These are phyloP conservation scores for Citrus cavaleriei DNA, from an alignment of 345 rosid species.

Conservation along the genomic window DNA sequence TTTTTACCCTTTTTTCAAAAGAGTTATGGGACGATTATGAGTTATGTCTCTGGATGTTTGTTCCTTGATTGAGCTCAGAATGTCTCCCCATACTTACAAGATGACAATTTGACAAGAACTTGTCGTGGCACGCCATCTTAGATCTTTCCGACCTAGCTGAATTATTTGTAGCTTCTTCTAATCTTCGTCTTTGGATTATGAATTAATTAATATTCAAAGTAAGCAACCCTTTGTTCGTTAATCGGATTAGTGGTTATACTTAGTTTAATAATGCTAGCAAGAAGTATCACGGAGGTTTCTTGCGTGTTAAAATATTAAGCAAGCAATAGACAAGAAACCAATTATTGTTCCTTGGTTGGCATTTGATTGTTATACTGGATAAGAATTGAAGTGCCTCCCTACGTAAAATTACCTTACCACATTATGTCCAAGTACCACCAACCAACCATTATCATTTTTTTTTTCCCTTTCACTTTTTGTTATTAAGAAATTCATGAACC, in stretches of 20 bases:
- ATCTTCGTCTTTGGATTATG: not conserved
- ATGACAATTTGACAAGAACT: not conserved
- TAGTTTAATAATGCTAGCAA: not conserved
- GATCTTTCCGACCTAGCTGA: not conserved
- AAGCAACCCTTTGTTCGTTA: no score
- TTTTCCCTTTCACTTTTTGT: not conserved
- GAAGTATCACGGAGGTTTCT: not conserved
- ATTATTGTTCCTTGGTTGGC: not conserved
- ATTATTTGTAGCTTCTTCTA: not conserved
- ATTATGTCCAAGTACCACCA: not conserved
- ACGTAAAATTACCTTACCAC: not conserved
- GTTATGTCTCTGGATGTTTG: constrained; percentile 5
- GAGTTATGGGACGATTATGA: constrained; percentile 17
- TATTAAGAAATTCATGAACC: not conserved
- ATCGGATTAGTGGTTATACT: not conserved
- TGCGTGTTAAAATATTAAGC: not conserved
- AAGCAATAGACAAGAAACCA: not conserved
- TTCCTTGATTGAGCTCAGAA: not conserved
- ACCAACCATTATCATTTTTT: not conserved
- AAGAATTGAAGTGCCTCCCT: not conserved
- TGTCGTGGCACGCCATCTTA: constrained; percentile 1
- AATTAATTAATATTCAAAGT: not conserved
- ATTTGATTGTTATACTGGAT: not conserved
- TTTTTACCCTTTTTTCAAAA: not conserved
- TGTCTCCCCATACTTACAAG: constrained; percentile 9